These are phyloP conservation scores for Dichomitus squalens DNA, from an alignment of 1,284 basidiomycete genomes.

Conservation along the genomic window DNA sequence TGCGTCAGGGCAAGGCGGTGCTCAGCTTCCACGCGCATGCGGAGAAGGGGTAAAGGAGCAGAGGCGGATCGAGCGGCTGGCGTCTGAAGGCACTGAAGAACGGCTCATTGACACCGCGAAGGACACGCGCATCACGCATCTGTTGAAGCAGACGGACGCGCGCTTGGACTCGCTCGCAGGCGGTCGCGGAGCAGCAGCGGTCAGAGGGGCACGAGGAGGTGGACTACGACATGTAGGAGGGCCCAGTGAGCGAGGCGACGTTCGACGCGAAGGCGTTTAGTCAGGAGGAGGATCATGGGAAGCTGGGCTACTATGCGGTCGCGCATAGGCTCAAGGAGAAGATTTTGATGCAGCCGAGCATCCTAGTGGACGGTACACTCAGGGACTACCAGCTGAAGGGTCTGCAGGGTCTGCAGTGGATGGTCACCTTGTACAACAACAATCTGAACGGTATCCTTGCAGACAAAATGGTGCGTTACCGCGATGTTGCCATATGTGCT, in stretches of 20 bases:
- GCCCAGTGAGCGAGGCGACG: slow-evolving; percentile 83
- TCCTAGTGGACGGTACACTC: slow-evolving; percentile 84
- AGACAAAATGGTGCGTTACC: slow-evolving; percentile 88
- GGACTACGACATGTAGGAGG: slow-evolving; percentile 54
- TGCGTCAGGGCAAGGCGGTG: slow-evolving; percentile 86
- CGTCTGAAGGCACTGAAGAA: slow-evolving; percentile 97
- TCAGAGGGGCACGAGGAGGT: slow-evolving; percentile 54
- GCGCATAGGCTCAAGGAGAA: slow-evolving; percentile 94
- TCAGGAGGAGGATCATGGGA: slow-evolving; percentile 64
- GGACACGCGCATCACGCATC: slow-evolving; percentile 97
- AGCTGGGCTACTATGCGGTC: slow-evolving; percentile 96
- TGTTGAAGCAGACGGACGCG: slow-evolving; percentile 91
- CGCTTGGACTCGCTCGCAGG: slow-evolving; percentile 96
- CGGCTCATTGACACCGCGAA: slow-evolving; percentile 98
- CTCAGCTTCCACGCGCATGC: slow-evolving; percentile 86
- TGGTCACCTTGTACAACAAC: slow-evolving; percentile 99
- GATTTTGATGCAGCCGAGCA: slow-evolving; percentile 79
- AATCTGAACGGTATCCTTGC: slow-evolving; percentile 95
- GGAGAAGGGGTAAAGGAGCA: slow-evolving; percentile 99
- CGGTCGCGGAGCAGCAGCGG: slow-evolving; percentile 93
- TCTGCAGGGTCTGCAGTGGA: slow-evolving; percentile 97
- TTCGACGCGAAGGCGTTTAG: slow-evolving; percentile 81
- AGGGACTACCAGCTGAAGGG: slow-evolving; percentile 95
- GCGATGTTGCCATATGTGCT: background rate
- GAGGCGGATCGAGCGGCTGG: slow-evolving; percentile 92